phyloP scores from a whole-genome alignment of 2,329 filamentous ascomycete species.

The Arthrobotrys musiformis region DNA sequence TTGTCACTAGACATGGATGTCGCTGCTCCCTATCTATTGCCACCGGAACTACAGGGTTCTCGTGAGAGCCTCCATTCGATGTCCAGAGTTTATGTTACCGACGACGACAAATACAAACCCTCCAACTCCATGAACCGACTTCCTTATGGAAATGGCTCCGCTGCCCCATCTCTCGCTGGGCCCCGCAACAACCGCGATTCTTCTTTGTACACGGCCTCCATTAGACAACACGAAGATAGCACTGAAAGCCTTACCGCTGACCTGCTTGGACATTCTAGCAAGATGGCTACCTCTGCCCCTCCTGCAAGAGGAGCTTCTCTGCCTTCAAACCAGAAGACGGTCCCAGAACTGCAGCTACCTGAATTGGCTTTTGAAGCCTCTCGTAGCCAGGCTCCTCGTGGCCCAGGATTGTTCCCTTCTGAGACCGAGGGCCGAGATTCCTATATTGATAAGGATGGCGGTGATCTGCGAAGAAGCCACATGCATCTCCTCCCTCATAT shows the following conservation, averaged over 20 bases:
- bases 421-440: slow-evolving; percentile 45
- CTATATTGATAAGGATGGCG: slow-evolving; percentile 48
- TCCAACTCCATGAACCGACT: slow-evolving; percentile 60
- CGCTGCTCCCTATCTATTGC: slow-evolving; percentile 90
- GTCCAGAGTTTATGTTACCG: slow-evolving; percentile 76
- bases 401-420: slow-evolving; percentile 22
- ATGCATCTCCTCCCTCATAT: slow-evolving; percentile 49
- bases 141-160: slow-evolving; percentile 42
- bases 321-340: slow-evolving; percentile 51
- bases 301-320: slow-evolving; percentile 56
- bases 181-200: slow-evolving; percentile 54
- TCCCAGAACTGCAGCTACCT: slow-evolving; percentile 34
- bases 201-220: slow-evolving; percentile 58
- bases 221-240: slow-evolving; percentile 57
- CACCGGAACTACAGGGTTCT: slow-evolving; percentile 80
- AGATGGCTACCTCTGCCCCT: slow-evolving; percentile 54
- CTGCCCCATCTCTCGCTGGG: slow-evolving; percentile 7
- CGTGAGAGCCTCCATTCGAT: slow-evolving; percentile 87
- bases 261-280: slow-evolving; percentile 42
- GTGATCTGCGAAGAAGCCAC: slow-evolving; percentile 49
- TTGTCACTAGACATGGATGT: slow-evolving; percentile 77
- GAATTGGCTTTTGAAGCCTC: slow-evolving; percentile 26
- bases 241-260: slow-evolving; percentile 53
- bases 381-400: slow-evolving; percentile 29
- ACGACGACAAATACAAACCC: slow-evolving; percentile 85